Base-by-base conservation (phyloP, 2,329 filamentous ascomycete species). In the Stemphylium lycopersici region DNA sequence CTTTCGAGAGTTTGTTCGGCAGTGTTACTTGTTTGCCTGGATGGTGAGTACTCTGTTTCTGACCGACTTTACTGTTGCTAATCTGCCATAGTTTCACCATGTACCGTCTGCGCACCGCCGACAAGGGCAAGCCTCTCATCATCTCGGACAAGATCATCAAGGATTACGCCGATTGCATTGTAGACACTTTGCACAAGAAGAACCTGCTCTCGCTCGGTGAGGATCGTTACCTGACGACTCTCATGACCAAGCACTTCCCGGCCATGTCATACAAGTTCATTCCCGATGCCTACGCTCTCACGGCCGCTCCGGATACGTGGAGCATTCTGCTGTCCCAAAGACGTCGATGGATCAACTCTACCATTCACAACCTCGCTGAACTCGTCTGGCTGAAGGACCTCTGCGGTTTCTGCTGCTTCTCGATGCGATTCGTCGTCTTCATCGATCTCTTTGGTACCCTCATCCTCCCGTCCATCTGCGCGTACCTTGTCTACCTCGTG, bases 331-430 rank as follows among this genome's bases (percentile, higher is more conserved):
- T 99, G 29, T 99, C 95, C n/a, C 95, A 99, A 75, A 88, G 95
- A 83, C 92, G 95, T 81, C 90, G 95, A 74, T 99, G 95, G 95
- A 99, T 99, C 77, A 99, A 99, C 79, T 98, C 95, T 1, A 99
- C 95, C 8, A 89, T 99, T 58, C 95, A 99, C 82, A 99, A 99
- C 74, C 77, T 99, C 71, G 90, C 89, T 22, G 95, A 99, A 76
- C 81, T 99, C 70, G 88, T 96, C 73, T 89, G 89, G 68, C 83
- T 99, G 41, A 89, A 93, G 75, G 92, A 99, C 70, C 88, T 99
- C 76, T 99, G 95, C 72, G 95, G 95, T 64, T 99, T 99, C 86
- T 99, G 95, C 80, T 96, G 90, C 79, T 98, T 98, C 82, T 92
- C 90, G 59, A 98, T 98, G 93, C 88, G 93, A 59, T 97, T 98